phyloP scores from a whole-genome alignment of 805 yeast species.

The Sungouiozyma ichnusensis region DNA sequence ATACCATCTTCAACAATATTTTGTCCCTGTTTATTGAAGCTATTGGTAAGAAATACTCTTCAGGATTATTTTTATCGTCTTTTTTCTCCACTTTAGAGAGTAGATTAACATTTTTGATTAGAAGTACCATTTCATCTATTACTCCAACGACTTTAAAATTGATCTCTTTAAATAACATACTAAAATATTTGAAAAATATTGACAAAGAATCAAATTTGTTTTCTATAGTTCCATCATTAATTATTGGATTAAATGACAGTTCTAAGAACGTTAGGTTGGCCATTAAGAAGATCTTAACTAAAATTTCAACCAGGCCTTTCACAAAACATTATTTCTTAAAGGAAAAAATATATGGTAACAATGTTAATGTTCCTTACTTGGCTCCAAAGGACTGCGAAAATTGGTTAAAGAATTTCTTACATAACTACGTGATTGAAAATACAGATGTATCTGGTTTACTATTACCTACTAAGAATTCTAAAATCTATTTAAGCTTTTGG shows the following conservation, averaged over 20 bases:
- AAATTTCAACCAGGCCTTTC: constrained; percentile 30
- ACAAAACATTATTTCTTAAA: constrained; percentile 39
- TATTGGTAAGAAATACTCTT: constrained; percentile 28
- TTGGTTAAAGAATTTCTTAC: constrained; percentile 33
- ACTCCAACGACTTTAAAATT: constrained; percentile 50
- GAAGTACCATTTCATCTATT: constrained; percentile 46
- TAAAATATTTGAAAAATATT: constrained; percentile 24
- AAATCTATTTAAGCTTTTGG: constrained; percentile 50
- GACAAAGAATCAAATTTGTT: constrained; percentile 36
- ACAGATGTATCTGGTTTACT: constrained; percentile 36
- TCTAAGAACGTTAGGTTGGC: constrained; percentile 41
- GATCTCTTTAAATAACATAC: constrained; percentile 36
- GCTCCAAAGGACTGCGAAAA: constrained; percentile 53
- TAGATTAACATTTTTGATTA: constrained; percentile 46
- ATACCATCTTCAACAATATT: constrained; percentile 34
- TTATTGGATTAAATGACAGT: constrained; percentile 43
- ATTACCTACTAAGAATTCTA: constrained; percentile 45
- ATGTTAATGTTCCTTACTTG: constrained; percentile 39
- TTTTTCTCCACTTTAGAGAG: constrained; percentile 34
- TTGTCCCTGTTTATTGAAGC: constrained; percentile 37
- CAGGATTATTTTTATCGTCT: constrained; percentile 26
- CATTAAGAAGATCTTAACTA: constrained; percentile 31
- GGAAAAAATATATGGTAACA: constrained; percentile 47
- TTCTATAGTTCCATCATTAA: constrained; percentile 47
- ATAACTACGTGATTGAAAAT: constrained; percentile 42